Evolutionary conservation across 805 yeast species (phyloP), one percentile per base, ranked within the genome.

Genomic region (Teunomyces stri): DNA sequence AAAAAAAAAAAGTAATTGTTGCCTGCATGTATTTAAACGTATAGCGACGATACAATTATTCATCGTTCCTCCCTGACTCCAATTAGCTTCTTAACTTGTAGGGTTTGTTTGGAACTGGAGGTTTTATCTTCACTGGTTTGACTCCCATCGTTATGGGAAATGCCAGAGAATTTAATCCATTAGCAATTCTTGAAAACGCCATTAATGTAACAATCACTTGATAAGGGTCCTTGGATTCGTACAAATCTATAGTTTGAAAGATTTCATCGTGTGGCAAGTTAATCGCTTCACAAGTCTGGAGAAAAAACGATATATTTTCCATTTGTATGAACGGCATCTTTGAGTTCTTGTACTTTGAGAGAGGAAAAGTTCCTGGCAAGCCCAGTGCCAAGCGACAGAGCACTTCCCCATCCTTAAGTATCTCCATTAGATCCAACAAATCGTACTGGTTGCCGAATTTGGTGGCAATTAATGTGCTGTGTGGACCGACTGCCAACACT

Each of bases 221-320:
- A 42, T 88, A 85, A 0, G 92, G 89, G 60, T 89, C 95, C 54
- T 80, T 76, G 25, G 68, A 65, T 60, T 89, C 96, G 54, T 70
- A 89, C 48, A 89, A 70, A 61, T 89, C 96, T 5, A 78, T 68
- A 0, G 96, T 89, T 55, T 85, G 90, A 61, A 89, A 89, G 42
- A 86, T 66, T 61, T 89, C 96, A 59, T 87, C 90, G 53, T 86
- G 85, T 5, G 90, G 88, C 2, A 89, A 82, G 2, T 92, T 92
- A 44, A 82, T 70, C 4, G 60, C 45, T 52, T 82, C 79, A 43
- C 89, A 82, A 46, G 84, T 80, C 5, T 73, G 66, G 33, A 89
- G 67, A 58, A 89, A 89, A 52, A 80, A 79, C 43, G 89, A 81
- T 29, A 89, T 87, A 58, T 88, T 88, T 59, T 89, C 96, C 96